Base-by-base conservation (phyloP, 1,139 yeast genomes). In the Yamadazyma trypodendri region DNA sequence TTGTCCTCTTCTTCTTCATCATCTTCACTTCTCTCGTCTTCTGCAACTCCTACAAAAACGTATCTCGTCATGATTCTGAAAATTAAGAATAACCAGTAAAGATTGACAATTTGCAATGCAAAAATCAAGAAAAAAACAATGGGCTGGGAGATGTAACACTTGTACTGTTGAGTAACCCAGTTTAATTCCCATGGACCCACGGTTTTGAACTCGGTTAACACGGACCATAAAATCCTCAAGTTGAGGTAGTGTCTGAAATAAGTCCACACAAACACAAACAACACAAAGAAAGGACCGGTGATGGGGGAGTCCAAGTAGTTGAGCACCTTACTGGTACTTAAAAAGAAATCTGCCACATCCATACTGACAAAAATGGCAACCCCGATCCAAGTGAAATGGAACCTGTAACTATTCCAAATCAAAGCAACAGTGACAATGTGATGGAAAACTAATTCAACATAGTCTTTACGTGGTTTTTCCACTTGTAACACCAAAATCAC, bases 321-420 rank as follows among this genome's bases (percentile, higher is more conserved):
- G 48, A 89, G 68, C 12, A 88, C 78, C 63, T 94, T 92, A 20
- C 97, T 87, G 9, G 73, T 52, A 7, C 97, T 84, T 51, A 92
- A 71, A 65, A 89, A 87, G 62, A 88, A 81, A 65, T 92, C 99
- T 14, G 96, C 85, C 22, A 88, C 74, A 62, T 92, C 99, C 99
- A 92, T 92, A 18, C 97, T 88, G 50, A 92, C 78, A 61, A 88
- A 92, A 38, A 94, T 79, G 17, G 86, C 87, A 30, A 92, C 63
- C 5, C 99, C 99, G 75, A 92, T 89, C 81, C 95, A 87, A 12
- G 96, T 88, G 70, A 89, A 92, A 61, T 92, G 97, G 74, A 92
- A 92, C 48, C 92, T 77, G 62, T 92, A 92, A n/a, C 96, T 86
- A 41, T 79, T 72, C 79, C 87, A 84, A 52, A 92, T 89, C 49